Percentiles rank a stretch among this genome's conserved stretches.
Conservation (phyloP, 345 rosid genomes). For the Eucalyptus coolabah region DNA sequence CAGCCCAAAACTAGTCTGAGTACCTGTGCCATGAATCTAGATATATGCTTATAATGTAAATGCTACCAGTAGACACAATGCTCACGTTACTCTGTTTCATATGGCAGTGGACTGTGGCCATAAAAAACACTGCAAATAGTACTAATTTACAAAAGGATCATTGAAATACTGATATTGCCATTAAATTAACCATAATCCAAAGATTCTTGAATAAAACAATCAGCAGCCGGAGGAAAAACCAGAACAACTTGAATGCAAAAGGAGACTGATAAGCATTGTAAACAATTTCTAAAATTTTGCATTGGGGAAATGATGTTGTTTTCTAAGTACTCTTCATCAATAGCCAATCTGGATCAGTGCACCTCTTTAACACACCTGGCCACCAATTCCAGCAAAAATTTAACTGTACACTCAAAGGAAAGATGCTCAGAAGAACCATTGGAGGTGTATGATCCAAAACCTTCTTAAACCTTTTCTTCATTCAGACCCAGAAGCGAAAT, state of each 20-base stretch:
- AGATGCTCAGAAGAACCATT: background rate
- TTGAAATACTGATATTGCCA: background rate
- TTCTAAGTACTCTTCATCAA: background rate
- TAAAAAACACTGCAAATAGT: background rate
- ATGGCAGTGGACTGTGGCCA: background rate
- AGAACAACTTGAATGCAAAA: background rate
- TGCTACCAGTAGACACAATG: background rate
- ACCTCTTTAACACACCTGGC: background rate
- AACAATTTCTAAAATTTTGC: background rate
- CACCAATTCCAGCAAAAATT: background rate
- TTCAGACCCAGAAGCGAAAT: background rate
- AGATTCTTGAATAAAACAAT: background rate
- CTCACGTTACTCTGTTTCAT: background rate
- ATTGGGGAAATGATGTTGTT: background rate
- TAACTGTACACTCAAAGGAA: background rate
- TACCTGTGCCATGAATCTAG: background rate
- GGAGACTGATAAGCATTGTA: background rate
- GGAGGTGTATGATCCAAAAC: background rate
- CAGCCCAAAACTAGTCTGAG: background rate
- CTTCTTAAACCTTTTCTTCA: background rate
- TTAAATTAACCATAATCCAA: background rate
- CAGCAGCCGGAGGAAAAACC: background rate
- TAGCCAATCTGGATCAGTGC: background rate
- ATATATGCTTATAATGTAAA: background rate
- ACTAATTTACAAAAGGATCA: background rate